A percentile compares a stretch with the other conserved stretches of the same genome.
Conservation (phyloP, 2,329 filamentous ascomycete species). For the Fragosphaeria purpurea region DNA sequence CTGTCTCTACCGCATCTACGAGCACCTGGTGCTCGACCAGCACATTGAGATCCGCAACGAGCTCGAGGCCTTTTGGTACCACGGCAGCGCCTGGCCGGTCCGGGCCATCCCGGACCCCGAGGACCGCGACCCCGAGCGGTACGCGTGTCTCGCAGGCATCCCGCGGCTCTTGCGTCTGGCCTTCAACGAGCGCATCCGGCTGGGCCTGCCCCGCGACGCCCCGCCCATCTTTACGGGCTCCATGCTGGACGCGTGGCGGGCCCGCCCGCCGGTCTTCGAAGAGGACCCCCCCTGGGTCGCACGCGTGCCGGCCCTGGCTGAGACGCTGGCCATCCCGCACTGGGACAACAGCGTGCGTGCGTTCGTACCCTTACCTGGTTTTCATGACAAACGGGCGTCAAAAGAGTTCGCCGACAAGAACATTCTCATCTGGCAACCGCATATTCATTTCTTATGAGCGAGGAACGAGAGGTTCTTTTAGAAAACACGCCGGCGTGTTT, state of each 20-base stretch:
- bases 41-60: constrained; percentile 4
- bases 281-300: no score
- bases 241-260: constrained; percentile 1
- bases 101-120: constrained; percentile 1
- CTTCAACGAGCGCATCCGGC: constrained; percentile 3
- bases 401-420: background rate
- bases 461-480: no score
- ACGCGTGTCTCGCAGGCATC: background rate
- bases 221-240: constrained; percentile 2
- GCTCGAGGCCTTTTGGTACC: constrained; percentile 6
- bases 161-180: background rate
- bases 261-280: background rate
- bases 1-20: constrained; percentile 18
- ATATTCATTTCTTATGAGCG: constrained; percentile 1
- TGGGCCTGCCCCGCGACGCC: constrained; percentile 3
- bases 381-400: constrained; percentile 1
- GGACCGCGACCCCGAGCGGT: background rate
- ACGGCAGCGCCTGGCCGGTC: background rate
- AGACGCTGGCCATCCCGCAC: no score
- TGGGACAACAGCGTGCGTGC: no score
- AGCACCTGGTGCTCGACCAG: constrained; percentile 5
- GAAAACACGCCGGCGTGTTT: no score
- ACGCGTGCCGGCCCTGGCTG: no score
- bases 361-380: background rate
- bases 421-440: constrained; percentile 2